phyloP scores from a whole-genome alignment of 1,139 yeast species.

The Ogataea hybrid region DNA sequence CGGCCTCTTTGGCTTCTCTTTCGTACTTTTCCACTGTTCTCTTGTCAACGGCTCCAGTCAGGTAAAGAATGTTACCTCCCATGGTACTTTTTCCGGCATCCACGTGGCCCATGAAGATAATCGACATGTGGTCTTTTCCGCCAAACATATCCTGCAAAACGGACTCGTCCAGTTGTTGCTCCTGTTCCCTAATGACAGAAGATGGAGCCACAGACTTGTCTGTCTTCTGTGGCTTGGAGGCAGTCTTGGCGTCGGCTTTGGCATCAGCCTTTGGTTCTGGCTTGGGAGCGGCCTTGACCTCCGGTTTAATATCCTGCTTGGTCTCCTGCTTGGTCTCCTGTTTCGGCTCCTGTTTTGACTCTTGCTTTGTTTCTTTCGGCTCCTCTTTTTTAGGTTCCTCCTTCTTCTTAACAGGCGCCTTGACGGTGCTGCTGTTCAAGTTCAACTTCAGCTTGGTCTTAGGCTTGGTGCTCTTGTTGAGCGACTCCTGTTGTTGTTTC shows the following conservation, averaged over 20 bases:
- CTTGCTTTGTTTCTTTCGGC: constrained; percentile 24
- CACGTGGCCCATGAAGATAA: constrained; percentile 98
- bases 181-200: constrained; percentile 68
- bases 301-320: constrained; percentile 1
- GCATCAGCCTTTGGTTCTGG: constrained; percentile 23
- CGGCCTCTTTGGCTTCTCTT: constrained; percentile 98
- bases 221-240: neutral
- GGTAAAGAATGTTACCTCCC: constrained; percentile 94
- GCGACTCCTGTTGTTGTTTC: constrained; percentile 56
- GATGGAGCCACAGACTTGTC: constrained; percentile 39
- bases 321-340: constrained; percentile 25
- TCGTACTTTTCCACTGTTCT: constrained; percentile 99
- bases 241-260: constrained; percentile 1
- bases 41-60: constrained; percentile 97
- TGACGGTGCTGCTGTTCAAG: constrained; percentile 58
- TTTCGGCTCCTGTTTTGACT: constrained; percentile 6
- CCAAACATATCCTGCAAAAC: constrained; percentile 91
- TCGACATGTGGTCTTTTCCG: constrained; percentile 94
- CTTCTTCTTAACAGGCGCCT: constrained; percentile 56
- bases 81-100: constrained; percentile 99
- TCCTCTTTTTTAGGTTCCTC: constrained; percentile 23
- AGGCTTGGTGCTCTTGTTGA: constrained; percentile 48
- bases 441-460: constrained; percentile 63
- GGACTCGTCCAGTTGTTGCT: constrained; percentile 83
- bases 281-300: constrained; percentile 13